Base-by-base conservation (phyloP, 805 yeast species). In the Cyberlindnera mrakii region DNA sequence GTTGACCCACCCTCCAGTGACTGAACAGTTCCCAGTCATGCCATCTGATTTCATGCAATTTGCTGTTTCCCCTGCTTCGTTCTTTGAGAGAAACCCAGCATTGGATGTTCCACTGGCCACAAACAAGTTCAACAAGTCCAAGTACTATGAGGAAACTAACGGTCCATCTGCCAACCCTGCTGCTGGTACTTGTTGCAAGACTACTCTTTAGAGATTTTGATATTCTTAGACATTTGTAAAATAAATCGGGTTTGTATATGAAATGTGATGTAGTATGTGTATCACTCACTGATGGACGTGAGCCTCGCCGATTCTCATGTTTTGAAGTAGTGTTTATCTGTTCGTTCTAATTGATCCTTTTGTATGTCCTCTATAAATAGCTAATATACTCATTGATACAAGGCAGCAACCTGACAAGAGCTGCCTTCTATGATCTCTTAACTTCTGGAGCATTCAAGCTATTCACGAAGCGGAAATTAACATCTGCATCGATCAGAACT, bases 1-100 rank as follows among this genome's bases (percentile, higher is more conserved):
- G 23, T 75, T 85, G 68, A 85, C 91, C 4, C 95, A 85, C 60
- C 76, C 84, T 55, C 93, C 93, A 55, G 75, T 86, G 57, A 79
- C 82, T 31, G 95, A 85, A 67, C 91, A 85, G 63, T 85, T 85
- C 82, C 95, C 95, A 39, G 90, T 85, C 41, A 85, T 85, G 95
- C 90, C 93, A 30, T 85, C 82, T 44, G 95, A 85, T 66, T 80
- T 79, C 50, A 80, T 82, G 68, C 77, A 73, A 55, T 79, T 84
- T 53, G 71, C 76, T 45, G 71, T 85, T 44, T 71, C 74, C 37
- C 95, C 95, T 42, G 70, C 75, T 54, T 84, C 85, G 44, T 85
- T 85, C 77, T 85, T 84, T 60, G 80, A 78, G 54, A 77, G 68
- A 57, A 85, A 85, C 65, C 95, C 95, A 31, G 86, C 85, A 35